Evolutionary conservation across 768 basidiomycete species (phyloP).

Genomic region (Polyporus arcularius): DNA sequence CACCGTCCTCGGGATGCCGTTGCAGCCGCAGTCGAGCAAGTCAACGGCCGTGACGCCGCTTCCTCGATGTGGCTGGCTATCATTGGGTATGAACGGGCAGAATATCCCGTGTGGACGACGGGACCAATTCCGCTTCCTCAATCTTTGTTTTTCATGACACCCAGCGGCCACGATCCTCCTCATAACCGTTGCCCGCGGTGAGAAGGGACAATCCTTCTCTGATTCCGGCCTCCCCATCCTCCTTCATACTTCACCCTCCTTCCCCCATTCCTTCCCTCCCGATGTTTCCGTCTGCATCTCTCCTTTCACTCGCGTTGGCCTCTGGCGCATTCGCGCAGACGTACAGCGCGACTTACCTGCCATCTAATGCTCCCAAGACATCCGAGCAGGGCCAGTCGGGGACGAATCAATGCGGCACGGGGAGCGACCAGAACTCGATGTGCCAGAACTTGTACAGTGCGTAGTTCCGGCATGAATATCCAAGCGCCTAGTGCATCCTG

Average conservation of each 20-base stretch:
- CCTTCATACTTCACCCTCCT: neutral
- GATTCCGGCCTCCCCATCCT: neutral
- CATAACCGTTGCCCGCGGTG: no score
- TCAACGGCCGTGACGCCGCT: no score
- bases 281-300: neutral
- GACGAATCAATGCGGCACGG: conserved; percentile 66
- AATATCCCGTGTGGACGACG: no score
- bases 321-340: conserved; percentile 31
- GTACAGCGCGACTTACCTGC: conserved; percentile 51
- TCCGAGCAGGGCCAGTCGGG: conserved; percentile 62
- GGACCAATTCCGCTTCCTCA: no score
- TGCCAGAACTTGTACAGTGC: conserved; percentile 70
- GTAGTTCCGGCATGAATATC: conserved; percentile 20
- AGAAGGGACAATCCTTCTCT: neutral
- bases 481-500: neutral
- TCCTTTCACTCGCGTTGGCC: conserved; percentile 15
- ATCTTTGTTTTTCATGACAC: no score
- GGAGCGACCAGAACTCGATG: conserved; percentile 52
- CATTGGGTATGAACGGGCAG: no score
- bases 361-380: conserved; percentile 46
- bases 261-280: neutral
- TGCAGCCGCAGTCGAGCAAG: no score
- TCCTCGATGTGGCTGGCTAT: no score
- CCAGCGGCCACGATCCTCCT: no score
- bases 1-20: no score